These are phyloP conservation scores for Diaporthe humulicola DNA, from an alignment of 2,329 filamentous ascomycete species.

Conservation along the genomic window DNA sequence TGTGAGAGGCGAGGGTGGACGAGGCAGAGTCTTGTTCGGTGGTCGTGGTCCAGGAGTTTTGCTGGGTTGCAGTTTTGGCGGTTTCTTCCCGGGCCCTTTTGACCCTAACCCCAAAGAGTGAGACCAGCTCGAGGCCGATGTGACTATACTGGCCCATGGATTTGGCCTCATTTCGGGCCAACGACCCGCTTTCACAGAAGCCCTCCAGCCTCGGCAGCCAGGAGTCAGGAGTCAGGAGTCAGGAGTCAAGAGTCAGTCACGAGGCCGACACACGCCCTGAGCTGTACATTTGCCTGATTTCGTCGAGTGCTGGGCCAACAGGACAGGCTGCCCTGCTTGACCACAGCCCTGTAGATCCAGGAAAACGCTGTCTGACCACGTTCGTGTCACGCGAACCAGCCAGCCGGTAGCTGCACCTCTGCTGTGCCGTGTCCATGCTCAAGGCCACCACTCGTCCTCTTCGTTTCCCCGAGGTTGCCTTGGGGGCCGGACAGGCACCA, in stretches of 20 bases:
- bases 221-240: not conserved
- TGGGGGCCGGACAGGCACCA: not conserved
- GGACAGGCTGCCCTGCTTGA: no score
- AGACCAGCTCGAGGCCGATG: not conserved
- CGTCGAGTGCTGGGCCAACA: not conserved
- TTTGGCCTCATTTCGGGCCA: constrained; percentile 10
- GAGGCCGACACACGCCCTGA: not conserved
- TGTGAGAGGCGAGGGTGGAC: not conserved
- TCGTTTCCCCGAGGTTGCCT: constrained; percentile 2
- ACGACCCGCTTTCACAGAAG: not conserved
- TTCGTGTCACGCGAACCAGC: constrained; percentile 5
- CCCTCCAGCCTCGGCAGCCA: not conserved
- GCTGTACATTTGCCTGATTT: not conserved
- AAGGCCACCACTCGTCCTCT: not conserved
- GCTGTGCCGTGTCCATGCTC: not conserved
- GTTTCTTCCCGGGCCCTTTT: not conserved
- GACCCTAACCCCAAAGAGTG: not conserved
- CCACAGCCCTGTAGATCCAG: not conserved
- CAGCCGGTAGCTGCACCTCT: constrained; percentile 7
- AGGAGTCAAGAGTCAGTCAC: not conserved
- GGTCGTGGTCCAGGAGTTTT: no score
- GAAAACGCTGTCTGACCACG: not conserved
- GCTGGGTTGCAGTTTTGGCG: not conserved
- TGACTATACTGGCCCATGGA: not conserved
- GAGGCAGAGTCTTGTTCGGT: not conserved